These are phyloP conservation scores for Funneliformis geosporum DNA, from an alignment of 192 early-diverging fungal species.

Conservation along the genomic window DNA sequence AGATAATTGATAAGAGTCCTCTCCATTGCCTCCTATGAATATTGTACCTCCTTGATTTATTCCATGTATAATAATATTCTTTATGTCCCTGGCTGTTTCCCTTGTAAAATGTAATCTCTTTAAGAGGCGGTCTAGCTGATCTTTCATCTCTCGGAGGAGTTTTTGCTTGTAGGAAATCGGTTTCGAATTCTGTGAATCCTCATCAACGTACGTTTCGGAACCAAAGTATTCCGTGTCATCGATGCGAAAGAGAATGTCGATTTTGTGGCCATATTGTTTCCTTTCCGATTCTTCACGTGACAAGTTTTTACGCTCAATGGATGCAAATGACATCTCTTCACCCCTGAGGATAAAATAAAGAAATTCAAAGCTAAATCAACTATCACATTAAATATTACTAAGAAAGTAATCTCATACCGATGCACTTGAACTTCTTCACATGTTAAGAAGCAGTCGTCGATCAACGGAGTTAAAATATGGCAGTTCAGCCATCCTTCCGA, in stretches of 20 bases:
- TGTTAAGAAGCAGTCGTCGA: constrained; percentile 22
- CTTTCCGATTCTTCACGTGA: constrained; percentile 27
- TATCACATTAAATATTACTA: background rate
- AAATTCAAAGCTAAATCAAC: background rate
- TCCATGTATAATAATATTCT: constrained; percentile 17
- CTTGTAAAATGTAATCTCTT: constrained; percentile 5
- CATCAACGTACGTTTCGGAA: constrained; percentile 14
- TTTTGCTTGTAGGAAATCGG: constrained; percentile 11
- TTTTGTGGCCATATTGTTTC: constrained; percentile 21
- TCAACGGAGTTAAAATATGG: constrained; percentile 8
- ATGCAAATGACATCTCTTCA: constrained; percentile 24
- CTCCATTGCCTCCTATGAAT: no score
- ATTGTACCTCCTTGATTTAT: background rate
- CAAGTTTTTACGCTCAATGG: constrained; percentile 14
- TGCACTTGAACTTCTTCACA: constrained; percentile 26
- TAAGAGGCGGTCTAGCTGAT: constrained; percentile 1
- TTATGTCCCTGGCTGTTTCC: background rate
- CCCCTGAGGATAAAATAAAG: constrained; percentile 5
- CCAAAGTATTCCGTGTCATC: constrained; percentile 26
- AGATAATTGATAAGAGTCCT: no score
- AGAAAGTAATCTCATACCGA: background rate
- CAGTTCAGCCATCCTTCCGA: constrained; percentile 16
- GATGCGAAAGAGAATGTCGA: constrained; percentile 24
- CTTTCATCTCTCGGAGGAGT: constrained; percentile 4
- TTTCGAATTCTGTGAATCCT: background rate